These are phyloP conservation scores for Tuber magnatum DNA, from an alignment of 495 filamentous ascomycete species.

Conservation along the genomic window DNA sequence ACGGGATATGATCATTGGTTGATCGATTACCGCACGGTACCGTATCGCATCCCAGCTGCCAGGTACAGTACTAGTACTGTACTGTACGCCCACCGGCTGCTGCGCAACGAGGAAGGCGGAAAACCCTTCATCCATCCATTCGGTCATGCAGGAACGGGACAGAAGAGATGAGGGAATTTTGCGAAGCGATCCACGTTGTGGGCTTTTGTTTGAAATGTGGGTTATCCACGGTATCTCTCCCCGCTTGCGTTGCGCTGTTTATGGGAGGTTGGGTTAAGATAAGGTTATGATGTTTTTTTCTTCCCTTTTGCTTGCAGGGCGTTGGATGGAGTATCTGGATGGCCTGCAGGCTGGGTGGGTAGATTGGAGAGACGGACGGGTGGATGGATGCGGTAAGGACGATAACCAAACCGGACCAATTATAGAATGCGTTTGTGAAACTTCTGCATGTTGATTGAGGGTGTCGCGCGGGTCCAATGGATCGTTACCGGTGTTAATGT, in stretches of 20 bases:
- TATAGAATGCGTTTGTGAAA: background rate
- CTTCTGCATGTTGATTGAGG: background rate
- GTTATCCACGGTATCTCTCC: background rate
- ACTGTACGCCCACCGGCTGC: background rate
- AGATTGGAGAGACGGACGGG: background rate
- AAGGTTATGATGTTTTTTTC: background rate
- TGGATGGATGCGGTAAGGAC: background rate
- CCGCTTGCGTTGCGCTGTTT: background rate
- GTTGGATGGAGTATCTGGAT: background rate
- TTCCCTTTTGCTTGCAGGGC: background rate
- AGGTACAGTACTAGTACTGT: background rate
- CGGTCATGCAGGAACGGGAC: background rate
- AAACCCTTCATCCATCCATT: background rate
- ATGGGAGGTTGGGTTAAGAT: background rate
- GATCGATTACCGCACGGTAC: background rate
- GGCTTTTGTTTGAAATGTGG: background rate
- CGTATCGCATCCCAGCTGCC: background rate
- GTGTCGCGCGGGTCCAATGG: background rate
- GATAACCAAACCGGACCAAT: background rate
- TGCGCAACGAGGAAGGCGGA: no score
- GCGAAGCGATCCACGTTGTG: conserved; percentile 9
- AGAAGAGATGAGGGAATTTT: conserved; percentile 23
- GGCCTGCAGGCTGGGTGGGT: no score
- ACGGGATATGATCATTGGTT: background rate
- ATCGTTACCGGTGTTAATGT: background rate